phyloP scores from a whole-genome alignment of 192 early-diverging fungal species.

The Linnemannia exigua region DNA sequence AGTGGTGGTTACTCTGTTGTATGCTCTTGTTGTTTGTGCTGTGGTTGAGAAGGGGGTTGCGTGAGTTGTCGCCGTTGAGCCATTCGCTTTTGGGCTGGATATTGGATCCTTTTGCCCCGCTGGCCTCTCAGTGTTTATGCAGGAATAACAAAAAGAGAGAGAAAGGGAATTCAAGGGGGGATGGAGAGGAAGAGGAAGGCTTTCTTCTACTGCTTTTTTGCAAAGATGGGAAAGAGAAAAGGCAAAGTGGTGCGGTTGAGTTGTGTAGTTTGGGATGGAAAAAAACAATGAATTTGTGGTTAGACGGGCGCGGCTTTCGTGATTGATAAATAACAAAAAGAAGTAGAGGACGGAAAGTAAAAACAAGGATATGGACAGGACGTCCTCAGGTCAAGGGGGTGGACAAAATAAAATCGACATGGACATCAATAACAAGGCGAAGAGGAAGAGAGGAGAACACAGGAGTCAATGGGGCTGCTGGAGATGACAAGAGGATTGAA shows the following conservation, averaged over 20 bases:
- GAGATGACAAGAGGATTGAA: neutral
- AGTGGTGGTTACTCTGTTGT: neutral
- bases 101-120: conserved; percentile 1
- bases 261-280: neutral
- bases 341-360: neutral
- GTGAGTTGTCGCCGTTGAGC: neutral
- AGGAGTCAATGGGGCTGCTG: too few relatives aligned
- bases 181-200: neutral
- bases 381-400: neutral
- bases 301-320: neutral
- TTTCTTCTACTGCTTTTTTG: conserved; percentile 2
- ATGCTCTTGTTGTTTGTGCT: neutral
- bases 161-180: conserved; percentile 1
- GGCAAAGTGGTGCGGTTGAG: neutral
- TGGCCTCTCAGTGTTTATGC: conserved; percentile 1
- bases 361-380: neutral
- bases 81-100: conserved; percentile 13
- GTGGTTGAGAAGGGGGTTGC: neutral
- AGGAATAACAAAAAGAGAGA: neutral
- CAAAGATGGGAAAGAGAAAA: neutral
- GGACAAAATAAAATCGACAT: neutral
- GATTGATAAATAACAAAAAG: neutral
- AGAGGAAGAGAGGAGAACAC: neutral
- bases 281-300: neutral
- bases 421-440: neutral